Percentiles rank a stretch among this genome's conserved stretches.
Evolutionary conservation across 2,329 filamentous ascomycete genomes (phyloP).

Genomic region (Sarocladiaceae sp.): DNA sequence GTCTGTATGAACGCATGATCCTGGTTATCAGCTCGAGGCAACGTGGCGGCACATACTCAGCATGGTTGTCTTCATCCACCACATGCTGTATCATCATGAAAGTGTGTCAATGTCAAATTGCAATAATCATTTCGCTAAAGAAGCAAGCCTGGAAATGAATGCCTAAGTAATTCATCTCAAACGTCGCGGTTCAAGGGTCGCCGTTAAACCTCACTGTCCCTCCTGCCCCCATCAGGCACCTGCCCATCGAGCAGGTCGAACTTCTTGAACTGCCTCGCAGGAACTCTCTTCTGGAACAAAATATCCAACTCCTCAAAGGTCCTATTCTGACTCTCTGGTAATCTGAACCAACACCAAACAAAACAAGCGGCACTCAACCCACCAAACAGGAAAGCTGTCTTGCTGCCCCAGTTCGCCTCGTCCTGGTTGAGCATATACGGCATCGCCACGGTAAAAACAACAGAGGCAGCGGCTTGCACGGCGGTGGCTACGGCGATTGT

Average conservation of each 20-base stretch:
- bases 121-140: too few species aligned
- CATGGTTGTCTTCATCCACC: too few species aligned
- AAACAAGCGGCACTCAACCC: conserved; percentile 13
- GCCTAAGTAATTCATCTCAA: too few species aligned
- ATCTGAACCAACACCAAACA: conserved; percentile 19
- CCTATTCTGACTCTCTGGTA: conserved; percentile 20
- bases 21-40: too few species aligned
- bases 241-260: conserved; percentile 53
- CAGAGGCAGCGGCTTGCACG: conserved; percentile 20
- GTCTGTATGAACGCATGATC: too few species aligned
- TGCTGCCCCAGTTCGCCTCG: conserved; percentile 18
- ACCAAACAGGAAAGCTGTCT: conserved; percentile 19
- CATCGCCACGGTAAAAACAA: conserved; percentile 17
- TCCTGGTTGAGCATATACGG: conserved; percentile 21
- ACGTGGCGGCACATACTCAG: too few species aligned
- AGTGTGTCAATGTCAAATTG: too few species aligned
- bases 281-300: conserved; percentile 14
- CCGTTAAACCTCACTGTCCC: too few species aligned
- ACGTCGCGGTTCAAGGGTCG: too few species aligned
- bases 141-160: too few species aligned
- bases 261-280: conserved; percentile 33
- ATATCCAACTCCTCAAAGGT: conserved; percentile 20
- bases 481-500: conserved; percentile 25
- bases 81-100: too few species aligned
- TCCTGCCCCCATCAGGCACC: too few species aligned